A percentile compares a stretch with the other conserved stretches of the same genome.
phyloP scores from a whole-genome alignment of 2,329 filamentous ascomycete species.

The Coniochaeta pulveracea region DNA sequence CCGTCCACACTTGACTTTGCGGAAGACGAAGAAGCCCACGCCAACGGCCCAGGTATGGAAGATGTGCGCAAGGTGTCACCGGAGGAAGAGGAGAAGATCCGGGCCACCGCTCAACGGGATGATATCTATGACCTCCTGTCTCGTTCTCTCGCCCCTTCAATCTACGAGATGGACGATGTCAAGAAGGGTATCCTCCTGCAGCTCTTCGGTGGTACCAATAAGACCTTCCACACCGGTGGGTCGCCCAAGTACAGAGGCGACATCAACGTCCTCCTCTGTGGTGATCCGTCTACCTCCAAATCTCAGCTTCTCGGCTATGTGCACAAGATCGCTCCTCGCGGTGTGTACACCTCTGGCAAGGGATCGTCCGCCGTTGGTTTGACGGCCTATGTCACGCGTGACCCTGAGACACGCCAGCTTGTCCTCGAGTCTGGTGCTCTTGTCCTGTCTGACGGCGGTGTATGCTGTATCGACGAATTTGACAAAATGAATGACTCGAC shows the following conservation, averaged over 20 bases:
- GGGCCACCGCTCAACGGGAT: constrained; percentile 61
- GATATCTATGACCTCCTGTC: constrained; percentile 92
- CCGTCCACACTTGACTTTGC: constrained; percentile 78
- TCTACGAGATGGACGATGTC: constrained; percentile 97
- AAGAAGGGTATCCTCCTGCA: constrained; percentile 98
- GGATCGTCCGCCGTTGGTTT: constrained; percentile 73
- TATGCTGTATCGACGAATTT: constrained; percentile 78
- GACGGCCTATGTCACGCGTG: constrained; percentile 70
- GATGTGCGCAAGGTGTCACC: constrained; percentile 73
- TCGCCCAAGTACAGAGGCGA: constrained; percentile 94
- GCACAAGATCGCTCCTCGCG: constrained; percentile 91
- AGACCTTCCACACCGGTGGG: constrained; percentile 91
- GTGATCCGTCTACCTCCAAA: constrained; percentile 93
- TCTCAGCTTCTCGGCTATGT: constrained; percentile 91
- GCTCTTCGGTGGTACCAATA: constrained; percentile 95
- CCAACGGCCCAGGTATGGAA: constrained; percentile 64
- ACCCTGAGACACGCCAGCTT: constrained; percentile 69
- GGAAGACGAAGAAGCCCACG: constrained; percentile 56
- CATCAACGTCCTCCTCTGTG: constrained; percentile 93
- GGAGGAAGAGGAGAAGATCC: constrained; percentile 86
- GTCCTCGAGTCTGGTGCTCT: constrained; percentile 71
- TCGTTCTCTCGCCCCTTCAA: constrained; percentile 82
- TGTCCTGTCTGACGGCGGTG: constrained; percentile 69
- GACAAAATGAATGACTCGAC: constrained; percentile 78
- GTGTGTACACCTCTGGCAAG: constrained; percentile 72